A percentile compares a stretch with the other conserved stretches of the same genome.
Conservation (phyloP, 805 yeast genomes). For the Yamadazyma sp. region DNA sequence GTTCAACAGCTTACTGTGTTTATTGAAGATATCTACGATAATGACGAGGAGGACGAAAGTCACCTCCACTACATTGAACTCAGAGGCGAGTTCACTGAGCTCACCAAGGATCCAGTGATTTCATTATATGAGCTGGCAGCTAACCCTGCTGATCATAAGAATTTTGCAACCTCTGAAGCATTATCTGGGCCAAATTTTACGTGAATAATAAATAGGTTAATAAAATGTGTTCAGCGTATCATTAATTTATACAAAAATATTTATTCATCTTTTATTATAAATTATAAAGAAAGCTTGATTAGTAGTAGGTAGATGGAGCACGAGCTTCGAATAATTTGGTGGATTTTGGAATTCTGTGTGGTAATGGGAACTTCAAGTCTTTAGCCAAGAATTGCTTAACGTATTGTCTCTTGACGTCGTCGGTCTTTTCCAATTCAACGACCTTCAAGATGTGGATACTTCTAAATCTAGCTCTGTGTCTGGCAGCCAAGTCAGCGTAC, state of each 20-base stretch:
- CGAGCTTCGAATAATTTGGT: slow-evolving; percentile 83
- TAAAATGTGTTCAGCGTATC: slow-evolving; percentile 3
- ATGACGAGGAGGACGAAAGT: slow-evolving; percentile 54
- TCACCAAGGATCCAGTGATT: slow-evolving; percentile 67
- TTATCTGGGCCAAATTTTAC: slow-evolving; percentile 4
- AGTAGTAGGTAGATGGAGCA: slow-evolving; percentile 98
- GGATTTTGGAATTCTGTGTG: slow-evolving; percentile 97
- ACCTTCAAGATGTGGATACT: slow-evolving; percentile 99
- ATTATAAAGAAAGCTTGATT: slow-evolving; percentile 29
- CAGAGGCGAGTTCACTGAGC: slow-evolving; percentile 65
- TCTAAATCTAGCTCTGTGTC: slow-evolving; percentile 99
- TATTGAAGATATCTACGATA: slow-evolving; percentile 55
- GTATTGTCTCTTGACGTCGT: slow-evolving; percentile 99
- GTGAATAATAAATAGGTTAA: slow-evolving; percentile 1
- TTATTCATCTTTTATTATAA: slow-evolving; percentile 13
- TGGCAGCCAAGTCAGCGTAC: slow-evolving; percentile 99
- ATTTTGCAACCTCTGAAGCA: slow-evolving; percentile 19
- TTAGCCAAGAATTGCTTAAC: slow-evolving; percentile 93
- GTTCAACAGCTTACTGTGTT: slow-evolving; percentile 67
- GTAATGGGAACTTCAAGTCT: slow-evolving; percentile 99
- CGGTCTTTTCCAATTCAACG: slow-evolving; percentile 96
- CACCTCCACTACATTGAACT: slow-evolving; percentile 71
- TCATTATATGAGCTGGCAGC: slow-evolving; percentile 89
- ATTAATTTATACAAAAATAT: slow-evolving; percentile 12
- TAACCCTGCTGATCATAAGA: slow-evolving; percentile 82